A percentile compares a stretch with the other conserved stretches of the same genome.
Evolutionary conservation across 306 rosid genomes (phyloP).

Genomic region (Amphicarpaea edgeworthii): DNA sequence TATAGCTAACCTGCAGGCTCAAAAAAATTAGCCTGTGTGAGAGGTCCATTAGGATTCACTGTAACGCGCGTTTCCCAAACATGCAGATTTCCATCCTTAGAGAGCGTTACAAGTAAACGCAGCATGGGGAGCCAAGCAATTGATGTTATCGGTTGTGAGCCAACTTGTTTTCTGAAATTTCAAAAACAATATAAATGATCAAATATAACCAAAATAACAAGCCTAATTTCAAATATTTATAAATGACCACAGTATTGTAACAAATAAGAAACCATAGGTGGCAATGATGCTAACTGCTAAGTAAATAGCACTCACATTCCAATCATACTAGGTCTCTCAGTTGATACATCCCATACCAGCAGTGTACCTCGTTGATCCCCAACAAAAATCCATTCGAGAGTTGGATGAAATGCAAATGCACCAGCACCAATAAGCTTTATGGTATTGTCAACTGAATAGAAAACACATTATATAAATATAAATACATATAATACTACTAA

Average conservation of each 20-base stretch:
- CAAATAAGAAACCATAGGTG: conserved; percentile 24
- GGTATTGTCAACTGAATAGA: conserved; percentile 79
- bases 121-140: conserved; percentile 90
- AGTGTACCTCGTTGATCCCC: conserved; percentile 96
- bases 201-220: conserved; percentile 42
- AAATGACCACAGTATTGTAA: conserved; percentile 17
- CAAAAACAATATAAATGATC: conserved; percentile 42
- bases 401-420: conserved; percentile 96
- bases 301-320: conserved; percentile 93
- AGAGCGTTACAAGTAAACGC: conserved; percentile 86
- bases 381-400: conserved; percentile 96
- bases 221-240: conserved; percentile 21
- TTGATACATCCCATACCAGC: conserved; percentile 96
- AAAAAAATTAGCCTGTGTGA: conserved; percentile 85
- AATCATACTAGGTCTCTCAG: conserved; percentile 94
- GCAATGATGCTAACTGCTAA: conserved; percentile 23
- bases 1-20: conserved; percentile 87
- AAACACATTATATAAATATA: conserved; percentile 38
- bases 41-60: conserved; percentile 88
- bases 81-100: conserved; percentile 92
- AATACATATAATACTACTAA: conserved; percentile 33
- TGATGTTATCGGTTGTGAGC: conserved; percentile 88
- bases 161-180: conserved; percentile 90
- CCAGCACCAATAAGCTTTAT: conserved; percentile 97
- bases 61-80: conserved; percentile 92